Percentiles rank a stretch among this genome's conserved stretches.
These are phyloP conservation scores for Asclepias syriaca DNA, from an alignment of 257 asterid species.

Conservation along the genomic window DNA sequence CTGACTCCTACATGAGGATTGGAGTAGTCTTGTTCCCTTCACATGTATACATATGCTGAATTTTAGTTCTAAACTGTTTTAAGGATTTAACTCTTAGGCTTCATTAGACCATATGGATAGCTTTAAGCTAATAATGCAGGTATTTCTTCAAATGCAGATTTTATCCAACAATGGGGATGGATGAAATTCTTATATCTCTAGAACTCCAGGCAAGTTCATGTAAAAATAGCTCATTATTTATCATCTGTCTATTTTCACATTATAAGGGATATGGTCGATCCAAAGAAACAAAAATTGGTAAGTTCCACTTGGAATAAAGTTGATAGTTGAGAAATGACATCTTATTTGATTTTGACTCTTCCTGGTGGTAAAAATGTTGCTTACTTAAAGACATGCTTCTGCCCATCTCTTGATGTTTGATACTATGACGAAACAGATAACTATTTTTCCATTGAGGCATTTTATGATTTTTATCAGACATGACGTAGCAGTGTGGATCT, in stretches of 20 bases:
- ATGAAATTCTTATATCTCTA: conserved; percentile 6
- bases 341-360: background rate
- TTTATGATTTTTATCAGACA: background rate
- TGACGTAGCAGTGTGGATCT: background rate
- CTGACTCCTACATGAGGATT: background rate
- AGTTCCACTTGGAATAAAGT: conserved; percentile 9
- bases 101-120: background rate
- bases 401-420: background rate
- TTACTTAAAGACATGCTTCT: background rate
- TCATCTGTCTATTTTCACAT: conserved; percentile 1
- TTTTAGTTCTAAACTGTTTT: background rate
- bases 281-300: conserved; percentile 10
- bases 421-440: background rate
- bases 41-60: background rate
- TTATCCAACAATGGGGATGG: conserved; percentile 12
- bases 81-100: background rate
- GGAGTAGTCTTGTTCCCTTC: background rate
- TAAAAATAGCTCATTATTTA: background rate
- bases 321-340: background rate
- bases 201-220: conserved; percentile 11
- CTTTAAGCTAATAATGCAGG: background rate
- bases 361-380: background rate
- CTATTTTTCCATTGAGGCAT: background rate
- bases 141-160: conserved; percentile 10
- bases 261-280: conserved; percentile 10